These are phyloP conservation scores for Brettanomyces naardenensis DNA, from an alignment of 805 yeast genomes.

Conservation along the genomic window DNA sequence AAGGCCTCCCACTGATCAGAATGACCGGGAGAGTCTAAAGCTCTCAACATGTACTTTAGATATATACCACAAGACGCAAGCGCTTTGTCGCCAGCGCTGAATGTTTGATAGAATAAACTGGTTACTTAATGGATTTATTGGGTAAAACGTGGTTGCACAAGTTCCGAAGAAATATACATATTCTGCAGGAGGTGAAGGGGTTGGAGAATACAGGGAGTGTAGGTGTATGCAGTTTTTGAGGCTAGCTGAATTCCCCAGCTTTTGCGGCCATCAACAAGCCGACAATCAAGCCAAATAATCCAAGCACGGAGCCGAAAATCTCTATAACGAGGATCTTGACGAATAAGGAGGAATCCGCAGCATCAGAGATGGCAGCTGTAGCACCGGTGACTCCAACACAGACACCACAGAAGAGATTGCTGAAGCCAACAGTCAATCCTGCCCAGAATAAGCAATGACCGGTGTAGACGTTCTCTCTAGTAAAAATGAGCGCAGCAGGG, in stretches of 20 bases:
- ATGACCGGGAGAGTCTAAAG: background rate
- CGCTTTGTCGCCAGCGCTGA: no score
- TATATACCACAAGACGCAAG: no score
- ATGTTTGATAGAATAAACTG: constrained; percentile 1
- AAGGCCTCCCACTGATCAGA: background rate
- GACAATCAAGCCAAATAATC: constrained; percentile 92
- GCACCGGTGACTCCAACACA: constrained; percentile 97
- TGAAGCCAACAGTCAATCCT: constrained; percentile 88
- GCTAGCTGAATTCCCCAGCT: constrained; percentile 89
- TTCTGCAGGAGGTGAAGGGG: no score
- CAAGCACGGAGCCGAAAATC: constrained; percentile 94
- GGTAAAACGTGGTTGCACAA: no score
- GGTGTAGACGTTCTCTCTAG: constrained; percentile 85
- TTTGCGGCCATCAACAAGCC: constrained; percentile 96
- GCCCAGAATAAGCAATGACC: constrained; percentile 98
- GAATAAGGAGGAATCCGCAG: constrained; percentile 91
- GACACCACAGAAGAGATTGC: constrained; percentile 92
- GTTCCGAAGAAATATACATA: no score
- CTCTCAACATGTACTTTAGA: no score
- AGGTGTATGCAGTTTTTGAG: no score
- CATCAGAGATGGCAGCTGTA: constrained; percentile 97
- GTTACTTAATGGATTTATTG: no score
- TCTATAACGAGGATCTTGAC: constrained; percentile 95
- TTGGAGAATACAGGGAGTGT: no score
- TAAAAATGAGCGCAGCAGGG: constrained; percentile 56